Conservation (phyloP, 768 basidiomycete genomes). For the Exsudoporus frostii region DNA sequence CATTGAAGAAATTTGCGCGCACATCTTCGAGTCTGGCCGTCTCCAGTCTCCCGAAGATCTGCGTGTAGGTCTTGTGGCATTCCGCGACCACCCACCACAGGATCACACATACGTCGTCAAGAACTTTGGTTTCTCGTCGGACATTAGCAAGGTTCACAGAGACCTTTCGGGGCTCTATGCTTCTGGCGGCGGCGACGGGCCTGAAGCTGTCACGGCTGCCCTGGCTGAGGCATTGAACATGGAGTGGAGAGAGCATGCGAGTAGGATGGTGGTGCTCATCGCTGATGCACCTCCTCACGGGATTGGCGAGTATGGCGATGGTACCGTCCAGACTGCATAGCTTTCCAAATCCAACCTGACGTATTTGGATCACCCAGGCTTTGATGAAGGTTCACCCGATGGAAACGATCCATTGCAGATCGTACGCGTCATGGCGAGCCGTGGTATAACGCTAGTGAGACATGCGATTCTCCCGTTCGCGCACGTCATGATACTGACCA, state of each 20-base stretch:
- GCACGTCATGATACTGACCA: background rate
- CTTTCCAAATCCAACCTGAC: slow-evolving; percentile 11
- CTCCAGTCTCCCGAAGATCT: slow-evolving; percentile 86
- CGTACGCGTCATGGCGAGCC: slow-evolving; percentile 83
- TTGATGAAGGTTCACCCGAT: slow-evolving; percentile 93
- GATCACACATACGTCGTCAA: slow-evolving; percentile 93
- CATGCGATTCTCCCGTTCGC: slow-evolving; percentile 2
- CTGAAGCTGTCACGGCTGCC: slow-evolving; percentile 95
- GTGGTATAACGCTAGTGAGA: slow-evolving; percentile 86
- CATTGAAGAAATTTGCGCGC: slow-evolving; percentile 91
- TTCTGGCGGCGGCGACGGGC: slow-evolving; percentile 90
- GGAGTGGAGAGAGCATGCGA: slow-evolving; percentile 86
- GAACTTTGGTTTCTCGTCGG: slow-evolving; percentile 92
- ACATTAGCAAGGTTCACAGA: slow-evolving; percentile 82
- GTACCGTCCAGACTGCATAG: slow-evolving; percentile 39
- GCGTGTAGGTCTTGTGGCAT: slow-evolving; percentile 89
- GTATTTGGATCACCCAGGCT: slow-evolving; percentile 49
- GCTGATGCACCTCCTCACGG: slow-evolving; percentile 98
- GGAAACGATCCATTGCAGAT: slow-evolving; percentile 87
- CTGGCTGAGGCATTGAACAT: slow-evolving; percentile 82
- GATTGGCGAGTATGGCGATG: slow-evolving; percentile 95
- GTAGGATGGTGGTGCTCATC: slow-evolving; percentile 95
- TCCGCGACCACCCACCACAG: slow-evolving; percentile 96
- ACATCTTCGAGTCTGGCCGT: slow-evolving; percentile 92
- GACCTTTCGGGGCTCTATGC: slow-evolving; percentile 84